These are phyloP conservation scores for Coemansia sp. DNA, from an alignment of 371 early-diverging fungal species.

Conservation along the genomic window DNA sequence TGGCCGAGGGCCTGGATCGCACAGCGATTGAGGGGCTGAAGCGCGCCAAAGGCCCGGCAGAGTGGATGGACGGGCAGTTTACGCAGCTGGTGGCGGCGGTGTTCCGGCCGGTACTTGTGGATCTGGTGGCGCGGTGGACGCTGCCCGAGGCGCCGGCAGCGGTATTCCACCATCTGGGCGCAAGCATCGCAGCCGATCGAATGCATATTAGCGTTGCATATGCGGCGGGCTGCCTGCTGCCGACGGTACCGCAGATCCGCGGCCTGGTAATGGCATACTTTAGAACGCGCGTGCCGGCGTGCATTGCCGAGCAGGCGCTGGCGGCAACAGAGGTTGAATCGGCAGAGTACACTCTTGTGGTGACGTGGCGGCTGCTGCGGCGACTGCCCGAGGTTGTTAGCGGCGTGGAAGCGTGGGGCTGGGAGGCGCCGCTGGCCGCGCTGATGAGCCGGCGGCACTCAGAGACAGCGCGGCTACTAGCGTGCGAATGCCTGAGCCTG, in stretches of 20 bases:
- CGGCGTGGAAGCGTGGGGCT: constrained; percentile 54
- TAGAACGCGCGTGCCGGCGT: background rate
- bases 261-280: constrained; percentile 46
- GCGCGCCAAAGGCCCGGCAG: background rate
- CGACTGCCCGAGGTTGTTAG: constrained; percentile 58
- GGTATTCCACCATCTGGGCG: constrained; percentile 49
- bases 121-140: constrained; percentile 80
- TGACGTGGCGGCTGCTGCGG: constrained; percentile 61
- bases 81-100: constrained; percentile 55
- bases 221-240: constrained; percentile 67
- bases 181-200: constrained; percentile 15
- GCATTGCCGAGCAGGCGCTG: constrained; percentile 13
- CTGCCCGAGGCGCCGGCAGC: constrained; percentile 53
- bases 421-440: constrained; percentile 23
- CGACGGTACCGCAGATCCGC: constrained; percentile 74
- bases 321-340: background rate
- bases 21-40: background rate
- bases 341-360: constrained; percentile 48
- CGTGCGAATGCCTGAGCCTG: constrained; percentile 35
- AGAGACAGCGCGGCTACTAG: constrained; percentile 19
- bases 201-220: constrained; percentile 39
- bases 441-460: constrained; percentile 20
- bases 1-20: constrained; percentile 26
- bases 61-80: constrained; percentile 38
- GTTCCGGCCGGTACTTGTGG: constrained; percentile 78